Base-by-base conservation (phyloP, 495 filamentous ascomycete genomes). In the Astrocystis sublimbata region DNA sequence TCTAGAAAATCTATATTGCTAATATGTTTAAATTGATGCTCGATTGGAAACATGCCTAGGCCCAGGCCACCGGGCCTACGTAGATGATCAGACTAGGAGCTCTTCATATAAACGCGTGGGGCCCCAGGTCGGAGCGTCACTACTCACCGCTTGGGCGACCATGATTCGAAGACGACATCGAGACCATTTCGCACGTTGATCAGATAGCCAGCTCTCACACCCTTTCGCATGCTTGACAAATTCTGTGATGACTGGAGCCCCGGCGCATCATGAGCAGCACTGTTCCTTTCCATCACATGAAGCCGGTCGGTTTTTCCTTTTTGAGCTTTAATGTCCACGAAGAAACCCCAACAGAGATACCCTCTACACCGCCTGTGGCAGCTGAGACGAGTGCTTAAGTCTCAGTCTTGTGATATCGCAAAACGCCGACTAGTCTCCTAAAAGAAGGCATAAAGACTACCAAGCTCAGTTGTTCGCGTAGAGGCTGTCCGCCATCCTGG, bases 31-130 rank as follows among this genome's bases (percentile, higher is more conserved):
- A 38, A 49, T 9, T 19, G 21, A 40, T 10, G 31, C 28, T 57
- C 31, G 2, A 45, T 45, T 59, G 21, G 38, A 19, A 13, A 19
- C 28, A 15, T 9, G 9, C 19, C 12, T 15, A 33, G 19, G 40
- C 31, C 56, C 43, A 50, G 31, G 43, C 33, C 12, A 21, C 43
- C 0, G 41, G 54, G 28, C 31, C 30, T 28, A 36, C 17, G 42
- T 13, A 7, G 15, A 13, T 15, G 7, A 21, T 45, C 6, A 59
- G 54, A 3, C 15, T 15, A n/a, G 28, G 30, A 50, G 13, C 15
- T 31, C 10, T 59, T 49, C 31, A 59, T 38, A 59, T 59, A 50
- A 17, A 59, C 40, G 56, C 56, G 50, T 36, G 33, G 19, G 56
- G 50, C 19, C 42, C 7, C 8, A 26, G 54, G 36, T 30, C 40